Base-by-base conservation (phyloP, 768 basidiomycete genomes). In the Kwoniella pini region DNA sequence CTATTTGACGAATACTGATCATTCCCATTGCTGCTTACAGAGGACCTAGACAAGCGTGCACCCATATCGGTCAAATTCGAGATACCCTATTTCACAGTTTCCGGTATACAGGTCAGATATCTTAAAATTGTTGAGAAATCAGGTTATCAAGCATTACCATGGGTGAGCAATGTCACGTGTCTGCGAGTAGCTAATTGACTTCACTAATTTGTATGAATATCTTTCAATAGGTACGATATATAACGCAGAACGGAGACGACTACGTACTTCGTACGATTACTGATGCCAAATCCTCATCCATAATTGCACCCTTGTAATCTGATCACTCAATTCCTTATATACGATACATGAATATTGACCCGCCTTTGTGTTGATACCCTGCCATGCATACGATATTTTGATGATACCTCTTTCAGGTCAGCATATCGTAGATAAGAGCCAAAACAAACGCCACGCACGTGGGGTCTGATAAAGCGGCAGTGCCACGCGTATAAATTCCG, bases 11-110 rank as follows among this genome's bases (percentile, higher is more conserved):
- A 11, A n/a, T n/a, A n/a, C n/a, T n/a, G n/a, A 5, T 30, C 46
- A n/a, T 12, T 31, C 30, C 10, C 4, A 4, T 38, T 15, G 39
- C 3, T 71, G 5, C 26, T 2, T 4, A 21, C 56, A 75, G 86
- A 86, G 80, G 91, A 94, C 43, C 80, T 84, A 38, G 92, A 94
- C 64, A 91, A 91, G 72, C 88, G 91, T 21, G 87, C 93, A 10
- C 96, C 96, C 0, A 96, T 98, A 64, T 90, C 90, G 0, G 95
- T 97, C 77, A 93, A 91, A 79, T 99, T 93, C 65, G 95, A 98
- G 81, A 97, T 99, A 40, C 95, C 96, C 0, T 98, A 98, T 80
- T 98, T 97, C 77, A 98, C 95, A 0, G 92, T 96, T n/a, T 94
- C 92, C 0, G 94, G 94, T 3, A 93, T 97, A 59, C 95, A 97